These are phyloP conservation scores for Prunus mira DNA, from an alignment of 306 rosid genomes.

Conservation along the genomic window DNA sequence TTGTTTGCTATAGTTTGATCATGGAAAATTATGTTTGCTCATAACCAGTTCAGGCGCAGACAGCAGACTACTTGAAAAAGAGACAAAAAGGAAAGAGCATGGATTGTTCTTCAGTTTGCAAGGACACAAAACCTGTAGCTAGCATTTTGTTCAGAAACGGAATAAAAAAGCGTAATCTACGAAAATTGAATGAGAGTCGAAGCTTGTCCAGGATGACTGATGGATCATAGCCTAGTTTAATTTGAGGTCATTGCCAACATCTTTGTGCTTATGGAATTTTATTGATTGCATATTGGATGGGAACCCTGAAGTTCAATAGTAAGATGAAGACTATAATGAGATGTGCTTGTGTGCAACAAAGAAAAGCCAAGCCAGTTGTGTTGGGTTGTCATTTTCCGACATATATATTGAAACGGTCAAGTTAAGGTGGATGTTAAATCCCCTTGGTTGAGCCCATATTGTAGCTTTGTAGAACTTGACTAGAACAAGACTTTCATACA, in stretches of 20 bases:
- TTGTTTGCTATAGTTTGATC: constrained; percentile 19
- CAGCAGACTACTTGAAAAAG: constrained; percentile 62
- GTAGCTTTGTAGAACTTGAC: too few species aligned
- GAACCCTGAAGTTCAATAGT: background rate
- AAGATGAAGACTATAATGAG: background rate
- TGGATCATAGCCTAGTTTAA: constrained; percentile 19
- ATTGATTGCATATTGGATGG: background rate
- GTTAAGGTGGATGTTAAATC: too few species aligned
- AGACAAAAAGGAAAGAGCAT: constrained; percentile 38
- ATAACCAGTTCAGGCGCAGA: constrained; percentile 69
- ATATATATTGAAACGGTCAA: too few species aligned
- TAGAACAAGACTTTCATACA: too few species aligned
- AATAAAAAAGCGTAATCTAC: constrained; percentile 54
- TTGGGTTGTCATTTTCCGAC: too few species aligned
- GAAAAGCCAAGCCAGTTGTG: background rate
- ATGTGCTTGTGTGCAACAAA: background rate
- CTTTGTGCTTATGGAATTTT: background rate
- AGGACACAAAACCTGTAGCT: constrained; percentile 46
- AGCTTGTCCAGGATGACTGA: constrained; percentile 30
- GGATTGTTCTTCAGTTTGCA: constrained; percentile 19
- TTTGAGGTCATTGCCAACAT: constrained; percentile 23
- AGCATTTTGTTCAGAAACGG: constrained; percentile 70
- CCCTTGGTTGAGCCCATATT: too few species aligned
- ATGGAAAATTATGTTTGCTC: constrained; percentile 16
- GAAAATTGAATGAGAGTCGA: constrained; percentile 45